phyloP scores from a whole-genome alignment of 139 green algal genomes.

The Tetraselmis striata region DNA sequence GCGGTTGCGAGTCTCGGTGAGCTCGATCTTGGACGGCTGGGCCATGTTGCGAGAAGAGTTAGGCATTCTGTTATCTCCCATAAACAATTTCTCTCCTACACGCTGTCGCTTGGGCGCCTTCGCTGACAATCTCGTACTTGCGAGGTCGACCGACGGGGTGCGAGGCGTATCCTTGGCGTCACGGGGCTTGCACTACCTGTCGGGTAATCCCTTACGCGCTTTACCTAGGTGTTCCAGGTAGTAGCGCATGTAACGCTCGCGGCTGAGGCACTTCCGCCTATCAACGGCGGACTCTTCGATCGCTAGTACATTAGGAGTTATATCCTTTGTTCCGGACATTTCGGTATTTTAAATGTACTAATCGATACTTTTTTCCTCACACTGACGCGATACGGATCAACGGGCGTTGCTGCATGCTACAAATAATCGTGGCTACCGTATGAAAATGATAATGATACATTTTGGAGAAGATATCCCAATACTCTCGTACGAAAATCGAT shows the following conservation, averaged over 20 bases:
- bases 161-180: background rate
- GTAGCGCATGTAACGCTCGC: background rate
- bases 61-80: background rate
- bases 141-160: background rate
- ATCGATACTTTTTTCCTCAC: background rate
- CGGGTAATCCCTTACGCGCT: background rate
- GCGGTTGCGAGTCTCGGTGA: background rate
- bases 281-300: background rate
- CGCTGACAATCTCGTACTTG: too few species aligned
- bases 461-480: too few species aligned
- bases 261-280: background rate
- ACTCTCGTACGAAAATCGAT: too few species aligned
- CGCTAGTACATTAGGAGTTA: background rate
- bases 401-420: too few species aligned
- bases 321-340: background rate
- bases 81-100: background rate
- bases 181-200: background rate
- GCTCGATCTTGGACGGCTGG: background rate
- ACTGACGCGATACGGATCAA: background rate
- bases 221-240: background rate
- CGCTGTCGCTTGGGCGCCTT: background rate
- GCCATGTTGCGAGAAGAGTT: background rate
- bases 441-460: too few species aligned
- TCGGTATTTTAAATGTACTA: background rate
- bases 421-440: too few species aligned